These are phyloP conservation scores for Candida dendrica DNA, from an alignment of 805 yeast genomes.

Conservation along the genomic window DNA sequence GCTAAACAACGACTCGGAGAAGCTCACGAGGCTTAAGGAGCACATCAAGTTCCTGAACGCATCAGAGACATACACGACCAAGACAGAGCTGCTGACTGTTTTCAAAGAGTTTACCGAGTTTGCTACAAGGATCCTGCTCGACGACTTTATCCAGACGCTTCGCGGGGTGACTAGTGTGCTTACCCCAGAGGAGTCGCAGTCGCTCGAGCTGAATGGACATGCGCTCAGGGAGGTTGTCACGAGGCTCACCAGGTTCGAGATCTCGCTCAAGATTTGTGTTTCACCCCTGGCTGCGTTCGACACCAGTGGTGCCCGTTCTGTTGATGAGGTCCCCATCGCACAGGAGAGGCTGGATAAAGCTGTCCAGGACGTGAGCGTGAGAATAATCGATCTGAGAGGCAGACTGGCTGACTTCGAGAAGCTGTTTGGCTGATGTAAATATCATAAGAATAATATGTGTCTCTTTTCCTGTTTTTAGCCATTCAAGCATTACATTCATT, in stretches of 20 bases:
- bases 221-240: neutral
- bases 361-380: neutral
- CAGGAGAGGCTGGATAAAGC: neutral
- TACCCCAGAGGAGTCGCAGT: neutral
- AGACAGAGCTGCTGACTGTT: conserved; percentile 10
- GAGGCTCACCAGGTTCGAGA: neutral
- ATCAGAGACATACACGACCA: conserved; percentile 14
- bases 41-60: conserved; percentile 13
- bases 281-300: neutral
- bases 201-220: neutral
- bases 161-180: neutral
- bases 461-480: too few species aligned
- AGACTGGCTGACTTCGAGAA: neutral
- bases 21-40: conserved; percentile 5
- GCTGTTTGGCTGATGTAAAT: neutral
- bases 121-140: conserved; percentile 6
- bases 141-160: conserved; percentile 10
- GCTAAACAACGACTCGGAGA: conserved; percentile 5
- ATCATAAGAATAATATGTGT: too few species aligned
- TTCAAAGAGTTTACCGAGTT: conserved; percentile 13
- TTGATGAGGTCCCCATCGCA: neutral
- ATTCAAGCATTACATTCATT: too few species aligned
- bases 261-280: neutral
- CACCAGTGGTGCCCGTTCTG: neutral
- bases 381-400: neutral